These are phyloP conservation scores for Wickerhamiella hasegawae DNA, from an alignment of 805 yeast genomes.

Conservation along the genomic window DNA sequence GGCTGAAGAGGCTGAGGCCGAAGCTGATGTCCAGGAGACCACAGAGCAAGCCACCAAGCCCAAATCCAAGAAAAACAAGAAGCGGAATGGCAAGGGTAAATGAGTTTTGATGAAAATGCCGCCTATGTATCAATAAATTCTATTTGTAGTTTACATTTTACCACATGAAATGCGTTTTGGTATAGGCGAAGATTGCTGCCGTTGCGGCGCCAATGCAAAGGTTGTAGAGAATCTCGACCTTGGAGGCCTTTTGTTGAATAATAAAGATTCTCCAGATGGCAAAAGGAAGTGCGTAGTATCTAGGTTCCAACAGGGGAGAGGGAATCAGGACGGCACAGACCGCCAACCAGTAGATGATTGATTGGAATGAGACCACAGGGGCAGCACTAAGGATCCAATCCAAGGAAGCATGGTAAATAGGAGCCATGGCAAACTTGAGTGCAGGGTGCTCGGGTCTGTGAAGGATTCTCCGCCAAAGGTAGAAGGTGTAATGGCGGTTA, in stretches of 20 bases:
- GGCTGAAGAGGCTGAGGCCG: not conserved
- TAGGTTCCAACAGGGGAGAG: conserved; percentile 84
- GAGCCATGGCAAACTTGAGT: conserved; percentile 35
- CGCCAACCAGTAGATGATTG: conserved; percentile 34
- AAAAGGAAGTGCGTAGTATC: conserved; percentile 77
- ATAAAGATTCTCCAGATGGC: conserved; percentile 37
- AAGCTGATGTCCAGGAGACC: not conserved
- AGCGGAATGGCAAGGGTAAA: no score
- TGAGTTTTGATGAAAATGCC: no score
- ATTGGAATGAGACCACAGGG: conserved; percentile 5
- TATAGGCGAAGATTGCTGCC: conserved; percentile 37
- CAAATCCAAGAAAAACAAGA: no score
- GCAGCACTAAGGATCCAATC: conserved; percentile 22
- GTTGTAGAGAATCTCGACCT: not conserved
- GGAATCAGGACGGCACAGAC: conserved; percentile 54
- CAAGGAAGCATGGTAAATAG: conserved; percentile 50
- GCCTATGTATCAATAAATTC: no score
- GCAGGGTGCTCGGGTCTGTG: conserved; percentile 16
- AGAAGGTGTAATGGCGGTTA: conserved; percentile 86
- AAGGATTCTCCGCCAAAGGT: conserved; percentile 57
- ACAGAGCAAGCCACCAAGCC: not conserved
- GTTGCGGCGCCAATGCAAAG: conserved; percentile 33
- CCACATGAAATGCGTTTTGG: conserved; percentile 79
- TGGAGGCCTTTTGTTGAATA: not conserved
- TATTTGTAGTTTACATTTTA: no score